Conservation (phyloP, 306 rosid genomes). For the Vachellia collinsii region DNA sequence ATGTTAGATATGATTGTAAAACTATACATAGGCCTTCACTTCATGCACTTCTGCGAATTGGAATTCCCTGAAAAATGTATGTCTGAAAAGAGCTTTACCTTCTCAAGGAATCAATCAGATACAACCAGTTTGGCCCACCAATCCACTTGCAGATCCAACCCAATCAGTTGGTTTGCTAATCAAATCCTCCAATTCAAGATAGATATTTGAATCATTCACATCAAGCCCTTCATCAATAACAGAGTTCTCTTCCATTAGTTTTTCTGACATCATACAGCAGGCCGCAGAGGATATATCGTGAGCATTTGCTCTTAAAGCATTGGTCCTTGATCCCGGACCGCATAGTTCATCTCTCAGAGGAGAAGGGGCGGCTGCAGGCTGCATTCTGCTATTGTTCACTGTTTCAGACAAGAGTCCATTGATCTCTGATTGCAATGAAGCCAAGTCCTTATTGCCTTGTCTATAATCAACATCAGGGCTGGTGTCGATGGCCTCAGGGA, state of each 20-base stretch:
- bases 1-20: neutral
- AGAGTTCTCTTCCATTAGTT: constrained; percentile 45
- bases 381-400: constrained; percentile 22
- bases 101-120: constrained; percentile 43
- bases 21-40: neutral
- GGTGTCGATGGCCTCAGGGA: constrained; percentile 28
- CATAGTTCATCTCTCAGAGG: constrained; percentile 42
- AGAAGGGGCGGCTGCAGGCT: constrained; percentile 24
- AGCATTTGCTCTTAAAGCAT: constrained; percentile 13
- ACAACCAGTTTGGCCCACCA: constrained; percentile 65
- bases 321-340: constrained; percentile 30
- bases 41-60: neutral
- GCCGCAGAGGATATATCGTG: constrained; percentile 47
- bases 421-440: constrained; percentile 46
- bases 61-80: neutral
- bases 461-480: constrained; percentile 36
- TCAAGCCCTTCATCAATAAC: constrained; percentile 54
- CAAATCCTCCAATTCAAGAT: constrained; percentile 81
- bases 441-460: constrained; percentile 38
- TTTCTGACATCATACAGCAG: constrained; percentile 59
- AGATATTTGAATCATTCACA: constrained; percentile 65
- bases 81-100: constrained; percentile 33
- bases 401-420: constrained; percentile 43
- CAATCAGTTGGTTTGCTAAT: constrained; percentile 66
- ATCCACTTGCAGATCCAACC: constrained; percentile 57